Evolutionary conservation across 2,329 filamentous ascomycete species (phyloP), one percentile per base, ranked within the genome.

Genomic region (Cladophialophora psammophila): DNA sequence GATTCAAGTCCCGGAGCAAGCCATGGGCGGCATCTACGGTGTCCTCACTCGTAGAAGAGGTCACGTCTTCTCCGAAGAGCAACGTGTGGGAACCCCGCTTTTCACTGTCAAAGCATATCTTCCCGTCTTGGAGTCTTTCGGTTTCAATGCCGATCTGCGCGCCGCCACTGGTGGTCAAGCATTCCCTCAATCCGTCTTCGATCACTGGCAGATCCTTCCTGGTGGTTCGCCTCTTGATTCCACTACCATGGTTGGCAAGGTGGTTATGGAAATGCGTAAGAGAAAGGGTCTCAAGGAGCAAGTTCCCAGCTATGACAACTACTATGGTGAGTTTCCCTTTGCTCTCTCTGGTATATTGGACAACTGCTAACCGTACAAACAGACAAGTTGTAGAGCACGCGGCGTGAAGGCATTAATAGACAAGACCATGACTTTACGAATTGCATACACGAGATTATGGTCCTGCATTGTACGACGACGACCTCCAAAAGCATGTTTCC

Each of bases 21-120:
- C 95, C 81, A 98, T 99, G 95, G 95, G 95, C 88, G 95, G 95
- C 89, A 96, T 99, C 84, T 99, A 99, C 86, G 92, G 94, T 91
- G 94, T 97, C 80, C 92, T 99, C 78, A 97, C 94, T 84, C 91
- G 94, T 80, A 88, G 94, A 83, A 91, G 95, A 91, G 95, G 95
- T 88, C 94, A 98, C 90, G 95, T 99, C 85, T 97, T 98, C 89
- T 87, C 87, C 81, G 95, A 99, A 87, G 92, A 96, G 87, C 95
- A 99, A 88, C 93, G 95, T 80, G 92, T 94, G 72, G 95, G 95
- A 85, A 99, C 95, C 82, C 95, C 95, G 84, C 91, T 99, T 71
- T 99, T 98, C 92, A 98, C 92, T 84, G 92, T 99, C 88, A 97
- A 96, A 89, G 93, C 93, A 71, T 96, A 96, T 87, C 87, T 97